A percentile compares a stretch with the other conserved stretches of the same genome.
phyloP scores from a whole-genome alignment of 768 basidiomycete genomes.

The Trametes elegans region DNA sequence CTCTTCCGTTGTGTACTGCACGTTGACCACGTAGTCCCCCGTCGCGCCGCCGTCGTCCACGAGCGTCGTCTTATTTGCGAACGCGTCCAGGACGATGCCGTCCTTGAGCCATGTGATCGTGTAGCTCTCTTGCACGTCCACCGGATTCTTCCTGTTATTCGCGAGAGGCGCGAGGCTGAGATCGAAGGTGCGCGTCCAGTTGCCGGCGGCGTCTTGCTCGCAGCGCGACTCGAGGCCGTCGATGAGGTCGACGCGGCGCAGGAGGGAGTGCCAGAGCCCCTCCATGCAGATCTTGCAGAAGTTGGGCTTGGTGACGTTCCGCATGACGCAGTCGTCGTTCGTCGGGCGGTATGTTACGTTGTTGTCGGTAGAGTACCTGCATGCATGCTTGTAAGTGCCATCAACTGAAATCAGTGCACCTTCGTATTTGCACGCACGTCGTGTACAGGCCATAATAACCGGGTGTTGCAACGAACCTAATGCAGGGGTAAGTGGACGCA shows the following conservation, averaged over 20 bases:
- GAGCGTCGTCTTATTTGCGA: slow-evolving; percentile 52
- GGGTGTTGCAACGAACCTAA: slow-evolving; percentile 56
- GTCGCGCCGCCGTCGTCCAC: slow-evolving; percentile 32
- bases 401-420: neutral
- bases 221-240: slow-evolving; percentile 50
- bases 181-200: slow-evolving; percentile 37
- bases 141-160: slow-evolving; percentile 43
- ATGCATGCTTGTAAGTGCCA: neutral
- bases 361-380: slow-evolving; percentile 59
- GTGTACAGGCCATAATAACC: slow-evolving; percentile 70
- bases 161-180: slow-evolving; percentile 60
- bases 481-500: neutral
- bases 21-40: slow-evolving; percentile 45
- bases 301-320: slow-evolving; percentile 61
- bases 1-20: slow-evolving; percentile 55
- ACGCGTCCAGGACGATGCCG: slow-evolving; percentile 40
- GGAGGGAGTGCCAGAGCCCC: slow-evolving; percentile 68
- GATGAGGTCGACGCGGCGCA: slow-evolving; percentile 58
- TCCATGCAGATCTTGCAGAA: slow-evolving; percentile 77
- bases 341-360: slow-evolving; percentile 80
- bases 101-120: slow-evolving; percentile 56
- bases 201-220: slow-evolving; percentile 11
- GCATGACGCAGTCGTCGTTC: slow-evolving; percentile 83
- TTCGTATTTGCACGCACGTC: slow-evolving; percentile 46
- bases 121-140: slow-evolving; percentile 45